Evolutionary conservation across 768 basidiomycete genomes (phyloP), one percentile per base, ranked within the genome.

Genomic region (Astraeus odoratus): DNA sequence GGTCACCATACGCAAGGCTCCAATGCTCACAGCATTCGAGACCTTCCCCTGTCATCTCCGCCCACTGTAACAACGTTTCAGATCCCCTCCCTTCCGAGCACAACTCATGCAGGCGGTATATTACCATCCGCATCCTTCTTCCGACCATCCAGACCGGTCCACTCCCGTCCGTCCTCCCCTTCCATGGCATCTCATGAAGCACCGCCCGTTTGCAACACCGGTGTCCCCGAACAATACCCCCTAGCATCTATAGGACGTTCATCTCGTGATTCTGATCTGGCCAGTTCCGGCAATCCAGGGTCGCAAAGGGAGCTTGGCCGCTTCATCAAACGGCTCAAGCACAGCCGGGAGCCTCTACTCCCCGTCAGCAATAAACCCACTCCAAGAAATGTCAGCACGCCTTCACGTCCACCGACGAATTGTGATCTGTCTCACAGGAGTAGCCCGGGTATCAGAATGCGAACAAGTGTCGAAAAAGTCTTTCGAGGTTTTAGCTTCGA

Each of bases 91-190:
- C 22, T 44, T 9, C 53, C 55, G n/a, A 48, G 44, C n/a, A 43
- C 75, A 1, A 81, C 83, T 0, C 83, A 87, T 60, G 80, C 81
- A 10, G 77, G 78, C 35, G 86, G 85, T 25, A 83, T 89, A 16
- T 78, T 81, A 44, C 86, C 89, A 13, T 80, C 86, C 8, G 77
- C 85, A 4, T 81, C 83, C 6, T 89, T 90, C 67, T 89, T 89
- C 57, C 77, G 72, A 18, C 84, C 86, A 4, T 75, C 80, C 4
- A 73, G 80, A 40, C 86, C 84, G 0, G 61, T 63, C 19, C 68
- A 78, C 51, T 74, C 70, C 24, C 75, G 61, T 19, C 70, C 67
- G 20, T 58, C 69, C 41, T 67, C 69, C 7, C 55, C 52, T 27
- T 55, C 57, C 40, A 52, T 53, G 42, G 62, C 61, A 34, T 61